Conservation (phyloP, 2,329 filamentous ascomycete genomes). For the Fusarium cicatricum region DNA sequence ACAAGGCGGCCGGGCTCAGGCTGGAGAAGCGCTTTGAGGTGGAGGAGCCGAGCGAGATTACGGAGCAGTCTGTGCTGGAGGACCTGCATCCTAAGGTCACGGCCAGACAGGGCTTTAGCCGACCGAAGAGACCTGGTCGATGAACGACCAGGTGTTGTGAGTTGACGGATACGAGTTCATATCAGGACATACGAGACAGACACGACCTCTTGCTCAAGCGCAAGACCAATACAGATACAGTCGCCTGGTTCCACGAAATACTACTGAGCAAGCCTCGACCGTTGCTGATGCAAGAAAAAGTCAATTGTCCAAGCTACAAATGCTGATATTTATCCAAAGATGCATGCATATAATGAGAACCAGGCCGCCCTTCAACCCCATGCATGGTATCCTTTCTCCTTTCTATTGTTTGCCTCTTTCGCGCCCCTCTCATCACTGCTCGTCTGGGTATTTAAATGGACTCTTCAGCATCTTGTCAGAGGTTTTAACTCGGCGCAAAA, state of each 20-base stretch:
- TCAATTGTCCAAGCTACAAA: conserved; percentile 42
- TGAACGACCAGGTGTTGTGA: conserved; percentile 39
- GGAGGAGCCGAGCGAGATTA: conserved; percentile 74
- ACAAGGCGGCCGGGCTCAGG: conserved; percentile 69
- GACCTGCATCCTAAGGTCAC: conserved; percentile 75
- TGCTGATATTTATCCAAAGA: conserved; percentile 42
- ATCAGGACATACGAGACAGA: background rate
- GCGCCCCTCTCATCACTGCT: conserved; percentile 5
- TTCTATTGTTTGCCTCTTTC: conserved; percentile 29
- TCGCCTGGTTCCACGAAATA: background rate
- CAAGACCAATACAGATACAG: conserved; percentile 1
- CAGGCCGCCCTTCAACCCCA: conserved; percentile 28
- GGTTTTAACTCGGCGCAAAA: conserved; percentile 25
- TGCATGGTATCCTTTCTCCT: conserved; percentile 40
- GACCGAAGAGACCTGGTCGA: conserved; percentile 82
- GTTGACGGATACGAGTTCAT: background rate
- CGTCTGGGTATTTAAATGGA: conserved; percentile 18
- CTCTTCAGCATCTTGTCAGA: conserved; percentile 26
- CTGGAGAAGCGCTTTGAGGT: conserved; percentile 77
- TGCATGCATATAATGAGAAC: conserved; percentile 41
- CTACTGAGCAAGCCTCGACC: background rate
- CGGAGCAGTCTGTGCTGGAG: conserved; percentile 68
- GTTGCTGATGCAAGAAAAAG: conserved; percentile 29
- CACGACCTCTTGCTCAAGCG: background rate
- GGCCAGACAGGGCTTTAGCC: conserved; percentile 73